Conservation (phyloP, 768 basidiomycete genomes). For the Hypholoma fasciculare region DNA sequence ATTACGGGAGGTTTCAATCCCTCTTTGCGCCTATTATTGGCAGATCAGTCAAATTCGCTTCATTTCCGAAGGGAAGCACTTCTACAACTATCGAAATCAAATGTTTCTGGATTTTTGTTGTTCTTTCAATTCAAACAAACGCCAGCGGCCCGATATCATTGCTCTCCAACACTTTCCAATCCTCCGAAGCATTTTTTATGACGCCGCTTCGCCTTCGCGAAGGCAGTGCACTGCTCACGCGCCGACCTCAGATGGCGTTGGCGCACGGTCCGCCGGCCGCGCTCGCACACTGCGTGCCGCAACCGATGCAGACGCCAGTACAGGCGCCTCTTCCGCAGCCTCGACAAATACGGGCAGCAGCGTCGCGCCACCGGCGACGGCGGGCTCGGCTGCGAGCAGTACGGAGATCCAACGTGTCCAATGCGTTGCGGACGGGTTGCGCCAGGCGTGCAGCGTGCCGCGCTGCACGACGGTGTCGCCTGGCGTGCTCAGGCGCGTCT, state of each 20-base stretch:
- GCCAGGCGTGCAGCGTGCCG: constrained; percentile 64
- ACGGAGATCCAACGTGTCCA: constrained; percentile 57
- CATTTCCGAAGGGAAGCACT: not conserved
- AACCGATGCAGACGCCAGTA: not conserved
- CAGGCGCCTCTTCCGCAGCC: not conserved
- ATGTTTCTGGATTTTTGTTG: not conserved
- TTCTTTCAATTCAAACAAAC: not conserved
- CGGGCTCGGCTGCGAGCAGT: constrained; percentile 56
- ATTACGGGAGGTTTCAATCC: too few relatives aligned
- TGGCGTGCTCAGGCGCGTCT: constrained; percentile 51
- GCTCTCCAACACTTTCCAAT: not conserved
- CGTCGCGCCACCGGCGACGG: constrained; percentile 41
- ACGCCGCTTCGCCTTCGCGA: not conserved
- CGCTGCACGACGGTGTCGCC: constrained; percentile 59
- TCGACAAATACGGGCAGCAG: constrained; percentile 32
- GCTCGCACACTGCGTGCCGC: not conserved
- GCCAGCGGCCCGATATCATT: not conserved
- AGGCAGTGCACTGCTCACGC: not conserved
- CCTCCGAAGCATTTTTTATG: not conserved
- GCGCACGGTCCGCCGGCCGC: not conserved
- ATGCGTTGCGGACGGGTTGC: constrained; percentile 44
- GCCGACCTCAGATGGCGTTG: not conserved
- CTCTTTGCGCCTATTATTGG: too few relatives aligned
- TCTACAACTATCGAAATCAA: not conserved
- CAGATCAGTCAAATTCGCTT: too few relatives aligned